phyloP scores from a whole-genome alignment of 768 basidiomycete genomes.

The Lyophyllum decastes region DNA sequence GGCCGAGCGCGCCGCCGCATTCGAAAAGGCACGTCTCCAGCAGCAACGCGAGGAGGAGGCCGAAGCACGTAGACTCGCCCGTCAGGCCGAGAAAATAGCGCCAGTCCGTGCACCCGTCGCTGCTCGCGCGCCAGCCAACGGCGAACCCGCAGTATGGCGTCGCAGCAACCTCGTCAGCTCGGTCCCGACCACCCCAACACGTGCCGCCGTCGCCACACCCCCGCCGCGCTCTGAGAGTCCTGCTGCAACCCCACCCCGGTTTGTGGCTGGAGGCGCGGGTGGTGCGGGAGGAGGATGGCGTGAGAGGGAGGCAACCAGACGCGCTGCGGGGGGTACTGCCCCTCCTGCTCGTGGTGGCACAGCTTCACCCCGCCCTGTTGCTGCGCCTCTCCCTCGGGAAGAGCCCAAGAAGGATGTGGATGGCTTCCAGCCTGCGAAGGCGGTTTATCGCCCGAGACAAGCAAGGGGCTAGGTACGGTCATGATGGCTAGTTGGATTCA shows the following conservation, averaged over 20 bases:
- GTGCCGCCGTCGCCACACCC: slow-evolving; percentile 28
- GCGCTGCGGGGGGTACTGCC: slow-evolving; percentile 13
- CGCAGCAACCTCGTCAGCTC: slow-evolving; percentile 28
- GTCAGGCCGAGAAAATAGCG: slow-evolving; percentile 38
- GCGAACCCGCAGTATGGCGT: slow-evolving; percentile 31
- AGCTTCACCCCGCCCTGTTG: slow-evolving; percentile 31
- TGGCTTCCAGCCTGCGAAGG: slow-evolving; percentile 67
- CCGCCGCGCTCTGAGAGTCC: slow-evolving; percentile 61
- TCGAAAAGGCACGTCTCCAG: slow-evolving; percentile 60
- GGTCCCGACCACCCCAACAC: slow-evolving; percentile 27
- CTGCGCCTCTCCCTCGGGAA: slow-evolving; percentile 37
- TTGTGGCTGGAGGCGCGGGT: slow-evolving; percentile 23
- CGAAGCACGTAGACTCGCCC: slow-evolving; percentile 42
- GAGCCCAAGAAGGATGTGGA: slow-evolving; percentile 59
- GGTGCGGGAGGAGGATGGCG: slow-evolving; percentile 17
- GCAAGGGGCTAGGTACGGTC: slow-evolving; percentile 14
- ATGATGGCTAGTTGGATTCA: neutral
- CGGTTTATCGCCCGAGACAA: slow-evolving; percentile 30
- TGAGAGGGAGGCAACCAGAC: slow-evolving; percentile 27
- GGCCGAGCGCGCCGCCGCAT: slow-evolving; percentile 47
- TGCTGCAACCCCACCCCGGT: slow-evolving; percentile 40
- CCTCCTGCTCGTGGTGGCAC: slow-evolving; percentile 21
- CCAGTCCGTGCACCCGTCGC: slow-evolving; percentile 28
- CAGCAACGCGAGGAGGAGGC: slow-evolving; percentile 74
- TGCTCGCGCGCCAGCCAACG: slow-evolving; percentile 26